A percentile compares a stretch with the other conserved stretches of the same genome.
Conservation (phyloP, 192 early-diverging fungal species). For the Phycomyces nitens region DNA sequence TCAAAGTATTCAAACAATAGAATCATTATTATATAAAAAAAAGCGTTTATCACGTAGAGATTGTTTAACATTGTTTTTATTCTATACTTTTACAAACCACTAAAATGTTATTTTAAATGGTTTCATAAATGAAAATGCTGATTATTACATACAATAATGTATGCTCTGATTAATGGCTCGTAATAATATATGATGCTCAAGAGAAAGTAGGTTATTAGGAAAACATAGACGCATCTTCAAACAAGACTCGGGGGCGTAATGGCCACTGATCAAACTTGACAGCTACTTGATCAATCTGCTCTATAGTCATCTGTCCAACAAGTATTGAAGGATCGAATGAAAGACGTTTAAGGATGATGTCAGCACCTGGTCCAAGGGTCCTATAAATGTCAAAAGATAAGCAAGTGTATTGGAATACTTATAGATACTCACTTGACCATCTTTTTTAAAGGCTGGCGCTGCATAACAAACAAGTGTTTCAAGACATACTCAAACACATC, state of each 20-base stretch:
- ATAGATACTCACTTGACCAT: conserved; percentile 35
- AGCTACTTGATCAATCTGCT: conserved; percentile 48
- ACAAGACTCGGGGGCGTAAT: conserved; percentile 41
- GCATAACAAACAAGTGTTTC: conserved; percentile 36
- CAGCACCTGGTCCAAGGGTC: conserved; percentile 50
- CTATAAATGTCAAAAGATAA: conserved; percentile 18
- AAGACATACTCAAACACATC: conserved; percentile 42
- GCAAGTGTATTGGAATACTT: neutral
- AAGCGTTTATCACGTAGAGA: too few relatives aligned
- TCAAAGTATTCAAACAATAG: too few relatives aligned
- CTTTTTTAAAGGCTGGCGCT: conserved; percentile 23
- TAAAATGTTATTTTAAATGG: too few relatives aligned
- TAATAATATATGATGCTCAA: too few relatives aligned
- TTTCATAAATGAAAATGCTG: too few relatives aligned
- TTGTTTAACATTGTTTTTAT: too few relatives aligned
- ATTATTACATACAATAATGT: too few relatives aligned
- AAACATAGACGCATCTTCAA: conserved; percentile 36
- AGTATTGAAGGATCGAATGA: conserved; percentile 40
- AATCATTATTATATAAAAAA: too few relatives aligned
- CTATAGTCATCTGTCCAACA: conserved; percentile 40
- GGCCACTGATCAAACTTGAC: conserved; percentile 55
- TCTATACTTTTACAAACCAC: too few relatives aligned
- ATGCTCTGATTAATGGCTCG: too few relatives aligned
- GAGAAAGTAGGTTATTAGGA: too few relatives aligned
- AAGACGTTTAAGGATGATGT: conserved; percentile 43